Evolutionary conservation across 225 moss, liverwort and hornwort genomes (phyloP).

Genomic region (Sphagnum tenellum): DNA sequence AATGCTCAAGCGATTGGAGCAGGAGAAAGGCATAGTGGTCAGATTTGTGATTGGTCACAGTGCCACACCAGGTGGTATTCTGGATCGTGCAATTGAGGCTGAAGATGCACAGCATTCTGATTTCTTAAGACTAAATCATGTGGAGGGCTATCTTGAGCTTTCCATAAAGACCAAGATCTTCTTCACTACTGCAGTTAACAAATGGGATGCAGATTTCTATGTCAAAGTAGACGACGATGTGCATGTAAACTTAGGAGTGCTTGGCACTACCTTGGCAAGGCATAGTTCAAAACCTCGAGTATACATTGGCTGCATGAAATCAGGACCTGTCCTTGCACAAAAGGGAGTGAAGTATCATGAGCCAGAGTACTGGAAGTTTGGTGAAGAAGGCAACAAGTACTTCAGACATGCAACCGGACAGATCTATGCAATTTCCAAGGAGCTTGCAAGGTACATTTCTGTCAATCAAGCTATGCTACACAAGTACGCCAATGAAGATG

Average conservation of each 20-base stretch:
- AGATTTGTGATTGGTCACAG: constrained; percentile 26
- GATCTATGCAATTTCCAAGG: constrained; percentile 14
- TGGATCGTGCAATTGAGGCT: constrained; percentile 19
- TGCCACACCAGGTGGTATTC: constrained; percentile 16
- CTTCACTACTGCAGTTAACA: constrained; percentile 14
- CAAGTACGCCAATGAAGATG: constrained; percentile 19
- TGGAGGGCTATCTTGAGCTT: constrained; percentile 19
- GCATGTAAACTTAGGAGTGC: constrained; percentile 15
- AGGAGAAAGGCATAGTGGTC: constrained; percentile 22
- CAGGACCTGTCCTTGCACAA: constrained; percentile 20
- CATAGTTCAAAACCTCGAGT: constrained; percentile 17
- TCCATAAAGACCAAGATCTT: constrained; percentile 25
- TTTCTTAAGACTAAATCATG: constrained; percentile 17
- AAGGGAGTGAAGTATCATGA: constrained; percentile 23
- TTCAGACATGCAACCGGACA: constrained; percentile 21
- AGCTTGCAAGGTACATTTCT: constrained; percentile 15
- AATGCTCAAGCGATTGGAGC: constrained; percentile 18
- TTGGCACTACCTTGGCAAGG: constrained; percentile 12
- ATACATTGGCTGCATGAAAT: constrained; percentile 29
- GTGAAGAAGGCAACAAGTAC: constrained; percentile 16
- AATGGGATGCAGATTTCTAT: constrained; percentile 23
- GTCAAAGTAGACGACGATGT: constrained; percentile 24
- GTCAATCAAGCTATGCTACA: constrained; percentile 11
- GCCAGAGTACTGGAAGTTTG: constrained; percentile 24
- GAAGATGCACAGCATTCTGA: constrained; percentile 19